Evolutionary conservation across 2,329 filamentous ascomycete genomes (phyloP).

Genomic region (Pyrenophora seminiperda): DNA sequence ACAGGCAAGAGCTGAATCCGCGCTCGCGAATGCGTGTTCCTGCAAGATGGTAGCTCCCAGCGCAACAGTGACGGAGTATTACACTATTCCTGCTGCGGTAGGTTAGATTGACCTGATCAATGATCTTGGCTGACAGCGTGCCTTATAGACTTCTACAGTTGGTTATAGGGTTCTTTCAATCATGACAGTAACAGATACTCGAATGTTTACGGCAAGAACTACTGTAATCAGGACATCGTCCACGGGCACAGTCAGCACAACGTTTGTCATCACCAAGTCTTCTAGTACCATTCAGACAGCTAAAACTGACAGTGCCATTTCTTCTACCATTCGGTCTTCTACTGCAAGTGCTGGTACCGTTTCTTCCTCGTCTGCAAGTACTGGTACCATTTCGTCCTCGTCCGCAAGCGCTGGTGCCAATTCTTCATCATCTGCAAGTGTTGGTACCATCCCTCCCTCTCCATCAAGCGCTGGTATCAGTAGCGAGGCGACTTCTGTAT

Average conservation of each 20-base stretch:
- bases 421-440: too few species aligned
- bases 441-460: neutral
- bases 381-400: neutral
- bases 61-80: conserved; percentile 33
- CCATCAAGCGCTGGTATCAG: neutral
- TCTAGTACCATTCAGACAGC: neutral
- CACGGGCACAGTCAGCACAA: neutral
- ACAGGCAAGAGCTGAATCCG: conserved; percentile 24
- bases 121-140: conserved; percentile 2
- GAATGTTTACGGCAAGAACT: conserved; percentile 11
- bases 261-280: neutral
- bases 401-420: neutral
- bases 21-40: conserved; percentile 38
- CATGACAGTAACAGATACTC: conserved; percentile 16
- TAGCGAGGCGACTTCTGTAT: too few species aligned
- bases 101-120: conserved; percentile 7
- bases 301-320: neutral
- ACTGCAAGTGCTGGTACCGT: neutral
- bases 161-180: conserved; percentile 20
- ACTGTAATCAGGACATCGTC: conserved; percentile 11
- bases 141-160: conserved; percentile 21
- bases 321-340: neutral
- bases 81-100: conserved; percentile 34
- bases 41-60: conserved; percentile 38
- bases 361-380: too few species aligned